phyloP scores from a whole-genome alignment of 2,329 filamentous ascomycete genomes.

The Scopulariopsis brevicaulis region DNA sequence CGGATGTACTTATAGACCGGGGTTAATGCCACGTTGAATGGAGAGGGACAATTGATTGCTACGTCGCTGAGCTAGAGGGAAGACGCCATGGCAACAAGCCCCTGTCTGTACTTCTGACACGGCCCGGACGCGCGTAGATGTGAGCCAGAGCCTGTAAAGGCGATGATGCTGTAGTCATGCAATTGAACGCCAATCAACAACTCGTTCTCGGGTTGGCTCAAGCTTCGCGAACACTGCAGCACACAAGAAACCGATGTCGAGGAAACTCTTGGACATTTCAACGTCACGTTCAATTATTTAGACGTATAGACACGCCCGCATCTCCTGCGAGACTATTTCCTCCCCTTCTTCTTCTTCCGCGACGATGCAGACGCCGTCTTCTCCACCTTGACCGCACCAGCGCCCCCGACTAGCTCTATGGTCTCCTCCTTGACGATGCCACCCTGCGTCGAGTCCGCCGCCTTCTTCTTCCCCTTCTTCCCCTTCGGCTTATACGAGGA shows the following conservation, averaged over 20 bases:
- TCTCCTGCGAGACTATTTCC: constrained; percentile 30
- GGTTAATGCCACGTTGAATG: background rate
- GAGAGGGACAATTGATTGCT: too few species aligned
- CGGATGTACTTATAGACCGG: background rate
- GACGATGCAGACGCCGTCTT: constrained; percentile 33
- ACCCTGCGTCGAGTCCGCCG: constrained; percentile 70
- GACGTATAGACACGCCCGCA: background rate
- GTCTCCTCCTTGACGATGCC: constrained; percentile 65
- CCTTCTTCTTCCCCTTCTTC: constrained; percentile 82
- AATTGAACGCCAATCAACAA: too few species aligned
- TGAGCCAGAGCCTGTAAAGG: too few species aligned
- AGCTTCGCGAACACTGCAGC: too few species aligned
- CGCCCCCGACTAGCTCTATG: constrained; percentile 50
- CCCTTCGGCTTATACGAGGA: constrained; percentile 85
- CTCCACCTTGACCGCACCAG: constrained; percentile 52
- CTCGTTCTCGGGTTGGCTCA: too few species aligned
- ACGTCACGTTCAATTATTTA: background rate
- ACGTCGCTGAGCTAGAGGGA: too few species aligned
- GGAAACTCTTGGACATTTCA: too few species aligned
- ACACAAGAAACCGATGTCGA: too few species aligned
- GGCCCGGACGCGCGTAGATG: too few species aligned
- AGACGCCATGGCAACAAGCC: too few species aligned
- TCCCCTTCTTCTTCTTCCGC: constrained; percentile 33
- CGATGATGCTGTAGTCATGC: too few species aligned
- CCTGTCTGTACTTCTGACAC: too few species aligned